Evolutionary conservation across 164 flowering plant species (phyloP), one percentile per base, ranked within the genome.

Genomic region (Nymphaea thermarum): DNA sequence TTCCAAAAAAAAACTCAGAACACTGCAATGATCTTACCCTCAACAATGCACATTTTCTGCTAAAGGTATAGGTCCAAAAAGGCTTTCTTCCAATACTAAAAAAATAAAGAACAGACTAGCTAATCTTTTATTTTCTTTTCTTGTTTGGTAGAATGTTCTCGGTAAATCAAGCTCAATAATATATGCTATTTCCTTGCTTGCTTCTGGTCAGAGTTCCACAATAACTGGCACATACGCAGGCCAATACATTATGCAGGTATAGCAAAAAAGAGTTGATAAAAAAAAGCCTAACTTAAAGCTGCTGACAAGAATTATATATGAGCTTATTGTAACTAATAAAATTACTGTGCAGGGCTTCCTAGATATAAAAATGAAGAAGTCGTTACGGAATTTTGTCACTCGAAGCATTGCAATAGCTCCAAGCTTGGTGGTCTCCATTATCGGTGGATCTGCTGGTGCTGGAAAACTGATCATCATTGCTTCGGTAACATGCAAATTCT

Each of bases 201-300:
- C 74, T 16, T 71, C 74, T 2, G 74, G 74, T 14, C 74, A 71
- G 51, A 71, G 74, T 65, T 71, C 74, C 4, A 41, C 74, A 10
- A 67, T 71, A 5, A 71, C 70, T 0, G 74, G 74, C 45, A 71
- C 74, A 43, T 71, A 71, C 42, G 66, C 74, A 4, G 74, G 70
- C 36, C 74, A 71, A 53, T 71, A 18, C 43, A 67, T 71, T 44
- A 71, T 71, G 74, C 74, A 71, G 66, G 74, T 67, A 62, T 7
- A 51, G 12, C 12, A 14, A 51, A 51, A 14, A 8, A 51, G 4
- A 51, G 12, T 51, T 51, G 12, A 51, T 51, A 7, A 51, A 14
- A 7, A 14, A 51, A 51, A 7, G 12, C 12, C 55, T 2, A 14
- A 14, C 7, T 51, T 14, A 7, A 51, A 3, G 7, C 12, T 7